phyloP scores from a whole-genome alignment of 169 alveolate genomes.

The Eimeria maxima region DNA sequence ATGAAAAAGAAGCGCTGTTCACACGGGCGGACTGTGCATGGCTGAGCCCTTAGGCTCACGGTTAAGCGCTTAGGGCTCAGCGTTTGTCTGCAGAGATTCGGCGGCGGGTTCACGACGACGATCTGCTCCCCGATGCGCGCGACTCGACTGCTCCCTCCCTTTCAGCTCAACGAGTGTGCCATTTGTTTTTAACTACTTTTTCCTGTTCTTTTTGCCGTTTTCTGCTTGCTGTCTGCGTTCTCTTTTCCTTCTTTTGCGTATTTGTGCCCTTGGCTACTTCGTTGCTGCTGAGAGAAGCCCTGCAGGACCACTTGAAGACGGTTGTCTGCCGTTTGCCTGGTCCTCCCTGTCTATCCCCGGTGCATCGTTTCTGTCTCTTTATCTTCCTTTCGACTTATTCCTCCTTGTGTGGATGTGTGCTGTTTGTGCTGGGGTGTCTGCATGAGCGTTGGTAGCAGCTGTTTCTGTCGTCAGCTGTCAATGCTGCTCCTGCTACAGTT shows the following conservation, averaged over 20 bases:
- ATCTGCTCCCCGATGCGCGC: constrained; percentile 41
- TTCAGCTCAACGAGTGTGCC: constrained; percentile 15
- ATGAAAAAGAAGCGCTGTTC: too few relatives aligned
- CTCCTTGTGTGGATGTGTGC: background rate
- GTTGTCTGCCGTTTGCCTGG: background rate
- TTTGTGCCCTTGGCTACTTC: background rate
- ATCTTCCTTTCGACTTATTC: background rate
- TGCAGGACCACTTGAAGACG: too few relatives aligned
- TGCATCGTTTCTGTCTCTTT: background rate
- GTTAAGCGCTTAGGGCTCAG: constrained; percentile 13
- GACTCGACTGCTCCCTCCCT: constrained; percentile 56
- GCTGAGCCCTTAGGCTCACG: background rate
- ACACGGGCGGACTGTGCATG: too few relatives aligned
- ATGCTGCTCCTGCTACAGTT: background rate
- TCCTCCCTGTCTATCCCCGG: background rate
- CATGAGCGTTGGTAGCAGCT: too few relatives aligned
- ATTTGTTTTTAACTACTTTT: background rate
- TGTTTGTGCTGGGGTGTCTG: background rate
- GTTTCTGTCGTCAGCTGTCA: background rate
- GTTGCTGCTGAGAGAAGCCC: background rate
- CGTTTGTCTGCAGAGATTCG: constrained; percentile 67
- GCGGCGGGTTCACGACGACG: constrained; percentile 67
- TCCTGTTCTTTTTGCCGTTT: background rate
- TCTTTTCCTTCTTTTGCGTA: background rate
- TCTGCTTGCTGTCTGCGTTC: background rate